These are phyloP conservation scores for Naganishia antarctica DNA, from an alignment of 768 basidiomycete species.

Conservation along the genomic window DNA sequence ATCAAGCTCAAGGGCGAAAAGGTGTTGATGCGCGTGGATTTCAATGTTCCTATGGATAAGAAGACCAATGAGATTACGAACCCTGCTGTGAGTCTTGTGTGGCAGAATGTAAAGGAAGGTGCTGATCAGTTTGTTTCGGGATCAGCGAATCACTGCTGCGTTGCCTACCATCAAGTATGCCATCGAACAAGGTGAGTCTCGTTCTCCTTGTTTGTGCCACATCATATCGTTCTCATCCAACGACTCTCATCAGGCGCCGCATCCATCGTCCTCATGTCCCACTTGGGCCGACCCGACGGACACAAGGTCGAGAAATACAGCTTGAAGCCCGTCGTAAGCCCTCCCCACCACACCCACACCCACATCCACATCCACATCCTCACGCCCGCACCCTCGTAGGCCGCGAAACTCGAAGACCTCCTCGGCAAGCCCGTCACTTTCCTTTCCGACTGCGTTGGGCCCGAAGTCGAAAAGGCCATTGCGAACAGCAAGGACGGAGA, in stretches of 20 bases:
- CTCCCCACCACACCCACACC: not conserved
- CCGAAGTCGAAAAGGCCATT: conserved; percentile 74
- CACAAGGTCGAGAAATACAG: conserved; percentile 83
- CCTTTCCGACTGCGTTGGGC: conserved; percentile 76
- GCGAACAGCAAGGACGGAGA: conserved; percentile 56
- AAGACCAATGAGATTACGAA: conserved; percentile 78
- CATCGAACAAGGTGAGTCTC: conserved; percentile 65
- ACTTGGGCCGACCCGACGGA: conserved; percentile 94
- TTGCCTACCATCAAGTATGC: conserved; percentile 93
- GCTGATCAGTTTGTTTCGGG: conserved; percentile 16
- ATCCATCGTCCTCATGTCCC: conserved; percentile 89
- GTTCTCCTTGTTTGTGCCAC: too few species aligned
- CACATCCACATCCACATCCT: not conserved
- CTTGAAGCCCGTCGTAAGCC: conserved; percentile 64
- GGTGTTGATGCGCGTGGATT: conserved; percentile 51
- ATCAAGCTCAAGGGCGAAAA: conserved; percentile 72
- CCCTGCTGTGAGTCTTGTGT: conserved; percentile 68
- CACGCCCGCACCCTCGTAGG: conserved; percentile 33
- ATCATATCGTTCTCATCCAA: not conserved
- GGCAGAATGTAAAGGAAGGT: not conserved
- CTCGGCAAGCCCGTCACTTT: conserved; percentile 73
- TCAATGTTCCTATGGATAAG: conserved; percentile 56
- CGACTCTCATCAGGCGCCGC: conserved; percentile 54
- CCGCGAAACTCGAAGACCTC: conserved; percentile 69
- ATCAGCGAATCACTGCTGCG: conserved; percentile 93